These are phyloP conservation scores for Aspergillus versicolor DNA, from an alignment of 2,329 filamentous ascomycete genomes.

Conservation along the genomic window DNA sequence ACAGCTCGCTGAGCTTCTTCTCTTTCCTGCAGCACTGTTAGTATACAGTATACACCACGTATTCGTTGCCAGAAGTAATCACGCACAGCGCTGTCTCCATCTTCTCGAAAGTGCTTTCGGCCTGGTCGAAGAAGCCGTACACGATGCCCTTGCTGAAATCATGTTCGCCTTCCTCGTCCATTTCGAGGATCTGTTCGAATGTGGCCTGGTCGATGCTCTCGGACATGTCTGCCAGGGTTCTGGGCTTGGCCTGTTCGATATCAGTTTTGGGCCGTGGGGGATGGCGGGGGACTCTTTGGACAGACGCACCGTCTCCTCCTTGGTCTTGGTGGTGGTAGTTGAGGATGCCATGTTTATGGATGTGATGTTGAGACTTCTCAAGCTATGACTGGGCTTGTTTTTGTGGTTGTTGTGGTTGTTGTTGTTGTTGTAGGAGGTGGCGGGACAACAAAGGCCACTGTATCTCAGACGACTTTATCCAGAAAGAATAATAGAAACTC, in stretches of 20 bases:
- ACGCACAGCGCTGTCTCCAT: conserved; percentile 85
- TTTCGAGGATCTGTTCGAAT: conserved; percentile 95
- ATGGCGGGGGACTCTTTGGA: not conserved
- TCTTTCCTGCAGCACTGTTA: conserved; percentile 52
- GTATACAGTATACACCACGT: too few species aligned
- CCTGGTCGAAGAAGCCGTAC: conserved; percentile 89
- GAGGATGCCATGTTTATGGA: conserved; percentile 29
- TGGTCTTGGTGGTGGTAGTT: conserved; percentile 25
- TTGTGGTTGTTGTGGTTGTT: too few species aligned
- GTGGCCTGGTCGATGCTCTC: conserved; percentile 76
- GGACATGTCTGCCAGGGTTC: conserved; percentile 61
- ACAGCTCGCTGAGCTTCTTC: conserved; percentile 71
- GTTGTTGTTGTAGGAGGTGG: not conserved
- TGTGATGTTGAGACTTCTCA: not conserved
- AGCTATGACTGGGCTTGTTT: not conserved
- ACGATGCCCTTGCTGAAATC: conserved; percentile 91
- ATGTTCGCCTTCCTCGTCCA: conserved; percentile 89
- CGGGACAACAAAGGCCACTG: not conserved
- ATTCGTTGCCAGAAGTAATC: not conserved
- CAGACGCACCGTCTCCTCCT: conserved; percentile 23
- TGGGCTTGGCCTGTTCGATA: conserved; percentile 38
- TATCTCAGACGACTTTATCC: not conserved
- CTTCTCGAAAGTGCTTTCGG: conserved; percentile 76
- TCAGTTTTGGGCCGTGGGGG: conserved; percentile 1
- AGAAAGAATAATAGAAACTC: not conserved